Evolutionary conservation across 257 asterid genomes (phyloP), one percentile per base, ranked within the genome.

Genomic region (Euphrasia confusa): DNA sequence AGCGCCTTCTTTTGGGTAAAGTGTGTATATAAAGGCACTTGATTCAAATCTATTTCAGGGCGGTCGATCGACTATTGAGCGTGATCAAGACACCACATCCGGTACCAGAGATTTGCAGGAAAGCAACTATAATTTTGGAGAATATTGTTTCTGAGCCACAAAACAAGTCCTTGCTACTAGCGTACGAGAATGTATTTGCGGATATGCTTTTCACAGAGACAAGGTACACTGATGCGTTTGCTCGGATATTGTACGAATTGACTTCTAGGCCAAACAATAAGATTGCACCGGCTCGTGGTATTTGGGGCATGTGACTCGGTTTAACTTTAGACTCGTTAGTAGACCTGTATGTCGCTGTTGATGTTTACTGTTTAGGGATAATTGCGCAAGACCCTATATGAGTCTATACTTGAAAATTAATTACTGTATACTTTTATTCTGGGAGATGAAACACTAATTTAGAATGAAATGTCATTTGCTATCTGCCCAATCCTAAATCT

Each of bases 81-180:
- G 84, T 88, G 60, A 77, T 88, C 37, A 81, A 68, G 81, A 67
- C 72, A 18, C 92, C 96, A 58, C 96, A 85, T 54, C 89, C 92
- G 0, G 83, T 81, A 42, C 92, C 95, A 15, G 96, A 88, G 78
- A 79, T 88, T 49, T 88, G 96, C 77, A 69, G 95, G 61, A 88
- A 88, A 75, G 88, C 89, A 3, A 77, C 92, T 15, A 65, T 84
- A 55, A 83, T 83, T 55, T 66, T 88, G 73, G 96, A 85, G 70
- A 83, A 81, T 77, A 84, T 88, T 13, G 96, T 79, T 28, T 69
- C 85, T 37, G 96, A 88, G 82, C 96, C 96, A 21, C 96, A 88
- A 71, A 85, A 85, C 83, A 83, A 85, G 74, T 83, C 88, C 39
- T 64, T 70, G 61, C 83, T 88, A 54, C 73, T 81, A 4, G 81